Evolutionary conservation across 352 stramenopile species (phyloP).

Genomic region (Phytopythium delawarense): DNA sequence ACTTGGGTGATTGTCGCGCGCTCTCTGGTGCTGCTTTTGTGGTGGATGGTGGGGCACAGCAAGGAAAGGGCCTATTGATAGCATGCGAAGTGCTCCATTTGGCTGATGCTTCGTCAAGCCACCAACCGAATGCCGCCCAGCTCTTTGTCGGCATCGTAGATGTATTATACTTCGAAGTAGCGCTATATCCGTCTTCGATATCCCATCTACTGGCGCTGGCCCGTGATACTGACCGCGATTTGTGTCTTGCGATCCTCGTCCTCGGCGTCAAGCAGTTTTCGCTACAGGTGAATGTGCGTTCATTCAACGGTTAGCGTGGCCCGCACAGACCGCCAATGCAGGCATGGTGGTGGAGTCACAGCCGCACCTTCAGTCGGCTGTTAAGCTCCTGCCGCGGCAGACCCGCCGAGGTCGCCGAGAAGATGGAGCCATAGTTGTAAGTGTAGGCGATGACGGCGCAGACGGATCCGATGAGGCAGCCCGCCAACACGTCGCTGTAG

Average conservation of each 20-base stretch:
- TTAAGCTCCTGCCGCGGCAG: constrained; percentile 53
- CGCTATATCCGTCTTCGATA: not conserved
- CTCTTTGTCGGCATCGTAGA: not conserved
- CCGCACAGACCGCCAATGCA: not conserved
- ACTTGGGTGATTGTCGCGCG: no score
- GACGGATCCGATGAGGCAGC: constrained; percentile 44
- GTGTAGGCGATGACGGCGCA: constrained; percentile 42
- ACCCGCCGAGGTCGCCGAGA: constrained; percentile 52
- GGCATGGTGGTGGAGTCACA: not conserved
- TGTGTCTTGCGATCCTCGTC: not conserved
- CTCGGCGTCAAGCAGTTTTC: not conserved
- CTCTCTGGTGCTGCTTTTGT: not conserved
- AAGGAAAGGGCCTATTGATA: no score
- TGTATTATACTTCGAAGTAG: not conserved
- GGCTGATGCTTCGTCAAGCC: not conserved
- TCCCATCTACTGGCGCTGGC: not conserved
- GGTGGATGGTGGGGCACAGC: no score
- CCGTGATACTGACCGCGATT: not conserved
- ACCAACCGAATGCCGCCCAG: not conserved
- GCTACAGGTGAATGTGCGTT: not conserved
- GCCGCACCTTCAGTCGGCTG: constrained; percentile 38
- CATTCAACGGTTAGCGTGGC: not conserved
- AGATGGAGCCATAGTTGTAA: constrained; percentile 74
- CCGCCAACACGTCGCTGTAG: constrained; percentile 79
- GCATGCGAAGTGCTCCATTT: no score